Base-by-base conservation (phyloP, 805 yeast genomes). In the Candida methanosorbosa region DNA sequence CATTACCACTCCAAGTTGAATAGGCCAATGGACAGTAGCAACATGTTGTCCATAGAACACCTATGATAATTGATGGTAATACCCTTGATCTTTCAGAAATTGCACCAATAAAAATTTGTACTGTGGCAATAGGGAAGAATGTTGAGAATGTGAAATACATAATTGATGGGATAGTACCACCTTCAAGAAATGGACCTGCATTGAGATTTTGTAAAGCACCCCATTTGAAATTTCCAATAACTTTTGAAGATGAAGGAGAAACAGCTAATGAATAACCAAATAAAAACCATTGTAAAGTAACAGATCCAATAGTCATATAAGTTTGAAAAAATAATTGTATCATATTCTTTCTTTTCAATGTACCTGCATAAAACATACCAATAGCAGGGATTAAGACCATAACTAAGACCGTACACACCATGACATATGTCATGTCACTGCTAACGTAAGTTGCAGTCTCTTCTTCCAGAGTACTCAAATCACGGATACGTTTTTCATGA, bases 401-500 rank as follows among this genome's bases (percentile, higher is more conserved):
- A 15, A 75, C 74, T 7, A 64, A 62, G n/a, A 72, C 65, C 0
- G 78, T 54, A 41, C 69, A 65, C 38, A 66, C 57, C 54, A 67
- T 42, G 11, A 70, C 61, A 37, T 68, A 71, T 6, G 63, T 73
- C 72, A 71, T 69, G 44, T 71, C 76, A 8, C 66, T 62, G 1
- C 66, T 39, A 8, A 32, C 36, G 29, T 46, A 57, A 4, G 64
- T 54, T 9, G 63, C 52, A 1, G 64, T 56, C 33, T 66, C 68
- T 15, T 61, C 66, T 4, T 46, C 50, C 25, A 56, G 38, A 4
- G 56, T 52, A 2, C 43, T 40, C 2, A 50, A 36, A 34, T 49
- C 56, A 14, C 57, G 16, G 4, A 4, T 9, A 23, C 28, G 27
- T 57, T 2, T 56, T 52, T 20, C 48, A 55, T n/a, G 47, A 5